Evolutionary conservation across 1,139 yeast genomes (phyloP), one percentile per base, ranked within the genome.

Genomic region (Yamadazyma jaroonii): DNA sequence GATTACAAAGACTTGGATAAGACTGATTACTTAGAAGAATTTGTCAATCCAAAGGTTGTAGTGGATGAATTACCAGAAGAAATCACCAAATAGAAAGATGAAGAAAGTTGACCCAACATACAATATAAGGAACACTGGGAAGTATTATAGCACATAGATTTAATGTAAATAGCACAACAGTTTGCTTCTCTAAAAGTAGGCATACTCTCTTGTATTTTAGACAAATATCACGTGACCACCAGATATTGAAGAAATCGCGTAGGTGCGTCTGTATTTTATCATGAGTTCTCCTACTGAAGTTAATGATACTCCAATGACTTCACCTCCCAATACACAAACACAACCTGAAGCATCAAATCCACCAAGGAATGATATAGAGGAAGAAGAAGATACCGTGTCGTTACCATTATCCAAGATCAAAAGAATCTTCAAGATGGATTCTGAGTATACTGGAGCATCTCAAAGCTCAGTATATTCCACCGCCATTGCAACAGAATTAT

Each of bases 401-500:
- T 63, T 90, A 27, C 97, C 97, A 6, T 64, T 89, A 22, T 76
- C 95, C 2, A 83, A 90, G 49, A 83, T 90, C 47, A 89, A 87
- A 56, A 75, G 83, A 52, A 84, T 90, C 38, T 81, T 92, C 54
- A 88, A 86, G 53, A 76, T 84, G 59, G 97, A 92, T 55, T 88
- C 90, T 4, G 96, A 87, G 31, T 85, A 85, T 49, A 63, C 74
- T 5, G 77, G 87, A 2, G 82, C 92, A 3, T 80, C 95, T 1
- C 85, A 81, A 40, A 70, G 83, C 27, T 95, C 96, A 0, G 87
- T 85, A 10, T 85, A 83, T 51, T 82, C 95, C 10, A 74, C 92
- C 3, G 94, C 95, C 0, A 77, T 86, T 33, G 96, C 97, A 5
- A 84, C 96, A 0, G 96, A 90, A 53, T 63, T 87, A 35, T 90